These are phyloP conservation scores for Metschnikowia lochheadii DNA, from an alignment of 805 yeast species.

Conservation along the genomic window DNA sequence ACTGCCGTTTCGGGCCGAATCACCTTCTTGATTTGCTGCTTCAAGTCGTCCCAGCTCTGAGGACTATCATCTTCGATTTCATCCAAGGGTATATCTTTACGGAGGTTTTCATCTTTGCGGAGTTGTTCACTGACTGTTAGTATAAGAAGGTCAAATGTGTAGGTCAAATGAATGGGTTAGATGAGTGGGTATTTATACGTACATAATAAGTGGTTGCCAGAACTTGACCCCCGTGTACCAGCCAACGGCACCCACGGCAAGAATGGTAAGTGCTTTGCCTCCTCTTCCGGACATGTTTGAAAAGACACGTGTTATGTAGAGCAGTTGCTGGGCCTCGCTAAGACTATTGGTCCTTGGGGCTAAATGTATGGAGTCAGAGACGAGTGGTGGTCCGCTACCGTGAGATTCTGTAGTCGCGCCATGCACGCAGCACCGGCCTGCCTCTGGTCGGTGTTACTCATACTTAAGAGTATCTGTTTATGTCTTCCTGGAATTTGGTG, in stretches of 20 bases:
- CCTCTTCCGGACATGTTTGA: constrained; percentile 21
- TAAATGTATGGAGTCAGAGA: not conserved
- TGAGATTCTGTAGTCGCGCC: not conserved
- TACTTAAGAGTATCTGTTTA: too few species aligned
- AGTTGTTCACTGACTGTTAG: constrained; percentile 48
- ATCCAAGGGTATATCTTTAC: constrained; percentile 57
- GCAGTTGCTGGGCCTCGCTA: not conserved
- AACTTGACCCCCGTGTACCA: constrained; percentile 56
- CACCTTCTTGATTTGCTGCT: constrained; percentile 26
- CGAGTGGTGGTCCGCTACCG: not conserved
- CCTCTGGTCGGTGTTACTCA: too few species aligned
- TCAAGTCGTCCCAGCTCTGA: constrained; percentile 36
- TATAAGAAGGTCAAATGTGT: not conserved
- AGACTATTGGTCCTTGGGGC: not conserved
- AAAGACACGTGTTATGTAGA: not conserved
- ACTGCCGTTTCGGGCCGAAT: constrained; percentile 26
- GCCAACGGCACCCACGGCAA: constrained; percentile 27
- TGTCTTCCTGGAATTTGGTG: too few species aligned
- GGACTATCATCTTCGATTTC: constrained; percentile 34
- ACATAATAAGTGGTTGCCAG: constrained; percentile 72
- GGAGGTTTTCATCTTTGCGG: constrained; percentile 59
- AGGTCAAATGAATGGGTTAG: too few species aligned
- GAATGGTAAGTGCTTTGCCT: constrained; percentile 22
- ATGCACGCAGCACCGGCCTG: not conserved
- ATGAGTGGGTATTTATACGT: constrained; percentile 24